Conservation (phyloP, 768 basidiomycete species). For the Collybia mongolica region DNA sequence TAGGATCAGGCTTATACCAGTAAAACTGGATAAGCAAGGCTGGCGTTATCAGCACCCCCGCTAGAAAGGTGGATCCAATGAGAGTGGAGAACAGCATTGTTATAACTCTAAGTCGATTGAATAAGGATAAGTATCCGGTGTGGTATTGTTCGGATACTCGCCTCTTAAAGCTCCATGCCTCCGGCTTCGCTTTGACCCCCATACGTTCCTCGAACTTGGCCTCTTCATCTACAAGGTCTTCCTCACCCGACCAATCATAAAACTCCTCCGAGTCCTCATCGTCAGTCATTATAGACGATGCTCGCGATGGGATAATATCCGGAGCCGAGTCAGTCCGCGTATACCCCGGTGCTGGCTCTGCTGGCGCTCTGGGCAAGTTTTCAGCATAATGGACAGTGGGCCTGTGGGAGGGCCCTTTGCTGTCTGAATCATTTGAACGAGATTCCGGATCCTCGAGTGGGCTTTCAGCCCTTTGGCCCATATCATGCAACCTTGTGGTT, state of each 20-base stretch:
- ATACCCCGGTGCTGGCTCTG: slow-evolving; percentile 23
- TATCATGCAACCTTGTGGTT: slow-evolving; percentile 12
- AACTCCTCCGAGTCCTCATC: slow-evolving; percentile 54
- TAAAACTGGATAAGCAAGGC: slow-evolving; percentile 66
- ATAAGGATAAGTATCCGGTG: neutral
- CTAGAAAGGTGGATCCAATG: slow-evolving; percentile 67
- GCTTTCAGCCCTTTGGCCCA: slow-evolving; percentile 16
- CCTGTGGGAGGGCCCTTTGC: slow-evolving; percentile 15
- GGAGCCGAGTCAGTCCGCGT: slow-evolving; percentile 25
- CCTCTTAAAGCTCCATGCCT: slow-evolving; percentile 56
- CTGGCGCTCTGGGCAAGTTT: slow-evolving; percentile 26
- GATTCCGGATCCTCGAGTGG: slow-evolving; percentile 20
- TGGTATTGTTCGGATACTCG: slow-evolving; percentile 19
- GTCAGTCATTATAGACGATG: slow-evolving; percentile 49
- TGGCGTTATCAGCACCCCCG: slow-evolving; percentile 58
- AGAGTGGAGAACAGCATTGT: slow-evolving; percentile 69
- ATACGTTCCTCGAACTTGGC: slow-evolving; percentile 63
- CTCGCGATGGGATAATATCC: slow-evolving; percentile 26
- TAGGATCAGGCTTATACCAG: slow-evolving; percentile 65
- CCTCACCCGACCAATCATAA: slow-evolving; percentile 82
- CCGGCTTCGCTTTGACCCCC: slow-evolving; percentile 43
- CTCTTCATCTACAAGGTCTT: slow-evolving; percentile 71
- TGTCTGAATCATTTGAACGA: slow-evolving; percentile 14
- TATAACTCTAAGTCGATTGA: slow-evolving; percentile 40
- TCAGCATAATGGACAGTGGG: slow-evolving; percentile 57